Conservation (phyloP, 345 rosid genomes). For the Salix udensis region DNA sequence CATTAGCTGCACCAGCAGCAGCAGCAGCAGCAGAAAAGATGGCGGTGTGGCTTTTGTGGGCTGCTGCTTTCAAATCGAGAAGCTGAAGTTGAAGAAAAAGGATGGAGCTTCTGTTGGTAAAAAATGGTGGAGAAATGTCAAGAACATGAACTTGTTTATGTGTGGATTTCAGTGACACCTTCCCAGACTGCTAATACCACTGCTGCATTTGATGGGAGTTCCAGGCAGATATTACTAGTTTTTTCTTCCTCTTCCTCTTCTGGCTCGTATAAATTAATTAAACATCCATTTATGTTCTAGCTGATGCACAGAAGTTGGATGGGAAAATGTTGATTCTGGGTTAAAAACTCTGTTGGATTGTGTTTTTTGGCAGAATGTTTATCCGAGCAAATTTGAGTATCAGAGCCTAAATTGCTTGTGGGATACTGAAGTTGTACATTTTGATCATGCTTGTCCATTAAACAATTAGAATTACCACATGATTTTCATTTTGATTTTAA, state of each 20-base stretch:
- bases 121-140: conserved; percentile 41
- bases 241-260: too few relatives aligned
- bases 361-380: too few relatives aligned
- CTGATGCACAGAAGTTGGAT: not conserved
- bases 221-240: not conserved
- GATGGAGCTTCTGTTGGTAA: not conserved
- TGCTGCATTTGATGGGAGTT: not conserved
- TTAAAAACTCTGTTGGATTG: too few relatives aligned
- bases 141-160: conserved; percentile 30
- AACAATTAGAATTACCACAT: too few relatives aligned
- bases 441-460: too few relatives aligned
- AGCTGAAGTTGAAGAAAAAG: conserved; percentile 13
- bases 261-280: not conserved
- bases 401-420: too few relatives aligned
- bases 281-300: not conserved
- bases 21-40: not conserved
- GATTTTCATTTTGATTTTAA: too few relatives aligned
- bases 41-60: conserved; percentile 7
- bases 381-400: too few relatives aligned
- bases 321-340: not conserved
- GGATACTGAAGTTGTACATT: too few relatives aligned
- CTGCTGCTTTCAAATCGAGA: conserved; percentile 23
- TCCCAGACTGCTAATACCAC: not conserved
- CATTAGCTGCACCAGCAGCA: not conserved
- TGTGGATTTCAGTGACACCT: conserved; percentile 15